phyloP scores from a whole-genome alignment of 345 rosid species.

The Sonneratia alba region DNA sequence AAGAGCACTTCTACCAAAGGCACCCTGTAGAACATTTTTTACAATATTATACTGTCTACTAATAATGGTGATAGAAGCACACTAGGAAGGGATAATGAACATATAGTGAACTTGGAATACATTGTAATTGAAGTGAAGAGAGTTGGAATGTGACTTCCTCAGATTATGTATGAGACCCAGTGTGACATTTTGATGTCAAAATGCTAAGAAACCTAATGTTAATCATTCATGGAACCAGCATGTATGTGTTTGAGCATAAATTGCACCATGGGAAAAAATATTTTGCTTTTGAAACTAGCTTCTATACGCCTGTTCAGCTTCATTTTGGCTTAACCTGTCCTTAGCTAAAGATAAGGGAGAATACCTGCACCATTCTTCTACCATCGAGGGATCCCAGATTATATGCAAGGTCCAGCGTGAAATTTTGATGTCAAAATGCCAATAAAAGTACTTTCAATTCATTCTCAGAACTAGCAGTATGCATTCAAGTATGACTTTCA shows the following conservation, averaged over 20 bases:
- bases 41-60: neutral
- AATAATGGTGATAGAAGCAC: neutral
- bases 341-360: no score
- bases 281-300: no score
- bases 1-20: conserved; percentile 69
- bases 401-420: neutral
- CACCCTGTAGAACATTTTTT: conserved; percentile 39
- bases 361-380: no score
- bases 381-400: no score
- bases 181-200: no score
- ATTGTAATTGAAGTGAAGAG: neutral
- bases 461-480: neutral
- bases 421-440: neutral
- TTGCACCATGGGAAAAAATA: no score
- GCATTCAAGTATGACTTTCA: neutral
- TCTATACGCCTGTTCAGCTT: no score
- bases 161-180: neutral
- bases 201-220: no score
- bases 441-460: neutral
- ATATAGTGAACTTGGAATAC: neutral
- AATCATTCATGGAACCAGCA: no score
- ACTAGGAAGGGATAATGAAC: neutral
- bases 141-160: neutral
- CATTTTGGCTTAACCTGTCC: no score
- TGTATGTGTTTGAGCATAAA: no score